Evolutionary conservation across 192 early-diverging fungal genomes (phyloP), one percentile per base, ranked within the genome.

Genomic region (Kappamyces sp.): DNA sequence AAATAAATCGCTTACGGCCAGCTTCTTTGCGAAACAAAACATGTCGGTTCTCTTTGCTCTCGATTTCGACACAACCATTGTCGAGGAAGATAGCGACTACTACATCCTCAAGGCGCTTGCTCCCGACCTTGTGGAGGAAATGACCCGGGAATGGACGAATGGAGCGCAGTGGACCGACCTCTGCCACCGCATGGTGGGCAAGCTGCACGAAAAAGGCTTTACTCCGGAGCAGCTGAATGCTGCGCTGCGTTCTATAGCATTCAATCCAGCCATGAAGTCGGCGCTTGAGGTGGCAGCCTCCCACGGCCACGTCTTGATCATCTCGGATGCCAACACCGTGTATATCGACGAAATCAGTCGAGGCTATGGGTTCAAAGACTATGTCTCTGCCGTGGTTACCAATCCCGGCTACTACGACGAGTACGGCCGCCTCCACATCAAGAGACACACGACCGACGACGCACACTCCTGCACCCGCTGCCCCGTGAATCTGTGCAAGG

Each of bases 41-140:
- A 59, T 59, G 57, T 8, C 13, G 36, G 35, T 67, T 10, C 54
- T 72, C 41, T 57, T 57, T 7, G 70, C 65, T 5, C 64, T 72
- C 13, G 70, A 72, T 53, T 72, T 72, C 42, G 70, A 72, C 63
- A 67, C 54, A n/a, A 72, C 70, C 15, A 57, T 68, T 12, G 63
- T 72, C 15, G 70, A 72, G 9, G 50, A 72, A 49, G 70, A 72
- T 42, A 58, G 52, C 42, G 70, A 72, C 47, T 51, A 55, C 40
- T 68, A 46, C 51, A 63, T 72, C 3, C 52, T 72, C 15, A 49
- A 68, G 39, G 32, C 37, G 53, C 52, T 72, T 23, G 60, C 62
- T n/a, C 51, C 65, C 6, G 32, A 12, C 3, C 52, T 72, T 43
- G 32, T 51, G 35, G 58, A 37, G 32, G 55, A 64, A 48, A 47